Conservation (phyloP, 345 rosid species). For the Heritiera fomes region DNA sequence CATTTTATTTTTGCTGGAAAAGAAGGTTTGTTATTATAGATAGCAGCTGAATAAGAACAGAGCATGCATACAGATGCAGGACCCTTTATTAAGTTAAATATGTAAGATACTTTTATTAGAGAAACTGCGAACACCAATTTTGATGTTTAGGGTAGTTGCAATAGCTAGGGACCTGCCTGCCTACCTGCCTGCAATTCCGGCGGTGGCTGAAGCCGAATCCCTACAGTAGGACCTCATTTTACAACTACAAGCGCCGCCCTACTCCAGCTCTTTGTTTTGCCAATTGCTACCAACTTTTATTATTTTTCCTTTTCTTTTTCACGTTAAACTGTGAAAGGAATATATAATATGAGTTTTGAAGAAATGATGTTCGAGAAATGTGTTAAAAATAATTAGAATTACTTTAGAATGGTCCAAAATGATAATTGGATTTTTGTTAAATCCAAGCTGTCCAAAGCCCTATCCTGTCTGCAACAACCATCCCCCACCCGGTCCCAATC, state of each 20-base stretch:
- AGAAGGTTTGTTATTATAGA: no score
- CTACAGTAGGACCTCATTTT: background rate
- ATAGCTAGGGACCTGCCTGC: background rate
- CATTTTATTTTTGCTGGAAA: no score
- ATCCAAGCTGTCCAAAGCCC: background rate
- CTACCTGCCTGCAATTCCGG: background rate
- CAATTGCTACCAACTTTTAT: background rate
- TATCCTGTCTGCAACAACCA: background rate
- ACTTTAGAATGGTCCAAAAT: background rate
- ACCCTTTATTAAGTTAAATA: no score
- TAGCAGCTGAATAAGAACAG: no score
- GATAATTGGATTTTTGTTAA: background rate
- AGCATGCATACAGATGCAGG: no score
- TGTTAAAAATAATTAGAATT: background rate
- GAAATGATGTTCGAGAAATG: no score
- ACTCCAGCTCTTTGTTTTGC: background rate
- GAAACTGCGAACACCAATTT: no score
- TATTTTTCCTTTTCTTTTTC: background rate
- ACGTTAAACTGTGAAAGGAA: no score
- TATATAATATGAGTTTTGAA: no score
- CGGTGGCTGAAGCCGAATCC: background rate
- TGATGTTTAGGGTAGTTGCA: background rate
- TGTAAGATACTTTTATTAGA: no score
- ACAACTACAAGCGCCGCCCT: background rate
- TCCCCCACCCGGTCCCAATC: background rate